Base-by-base conservation (phyloP, 2,329 filamentous ascomycete genomes). In the Fusarium falciforme region DNA sequence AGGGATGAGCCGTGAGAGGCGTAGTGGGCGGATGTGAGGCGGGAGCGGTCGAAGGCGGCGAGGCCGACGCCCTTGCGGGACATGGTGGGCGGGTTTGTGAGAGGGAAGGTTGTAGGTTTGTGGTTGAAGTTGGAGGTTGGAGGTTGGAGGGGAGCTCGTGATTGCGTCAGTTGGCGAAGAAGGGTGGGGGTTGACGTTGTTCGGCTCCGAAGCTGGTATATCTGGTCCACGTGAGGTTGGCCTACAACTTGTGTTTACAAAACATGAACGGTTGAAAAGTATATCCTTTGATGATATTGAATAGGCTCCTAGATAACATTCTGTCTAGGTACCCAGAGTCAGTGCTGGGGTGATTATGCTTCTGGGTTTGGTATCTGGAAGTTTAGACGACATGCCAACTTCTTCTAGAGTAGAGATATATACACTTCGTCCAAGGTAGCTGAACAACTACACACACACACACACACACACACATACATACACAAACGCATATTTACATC, bases 1-100 rank as follows among this genome's bases (percentile, higher is more conserved):
- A 99, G 91, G 60, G 90, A 92, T 71, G 92, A 93, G 80, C 96
- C 96, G 87, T 98, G 96, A 29, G 91, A 93, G 68, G 95, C 95
- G 86, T 96, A 98, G 79, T 96, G 95, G 62, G 95, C 93, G 31
- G 93, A 94, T 11, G 95, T 93, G 73, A 98, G 91, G 64, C 92
- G 93, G 71, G 92, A 93, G 76, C 95, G 93, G 82, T 95, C 93
- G 80, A 98, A 97, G 80, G 95, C 95, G 35, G 93, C 95, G 67
- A 98, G 91, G 79, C 96, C 96, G 70, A 98, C 94, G 73, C 94
- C 94, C 84, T 94, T 94, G 78, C 93, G 92, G 22, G 90, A 92
- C 90, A 92, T 92, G 64, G 35, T 79, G 44, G 61, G 33, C 25
- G 55, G 55, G 35, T 20, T 16, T 6, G 16, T 55, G 54, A 17